phyloP scores from a whole-genome alignment of 768 basidiomycete species.

The Collybiopsis confluens region DNA sequence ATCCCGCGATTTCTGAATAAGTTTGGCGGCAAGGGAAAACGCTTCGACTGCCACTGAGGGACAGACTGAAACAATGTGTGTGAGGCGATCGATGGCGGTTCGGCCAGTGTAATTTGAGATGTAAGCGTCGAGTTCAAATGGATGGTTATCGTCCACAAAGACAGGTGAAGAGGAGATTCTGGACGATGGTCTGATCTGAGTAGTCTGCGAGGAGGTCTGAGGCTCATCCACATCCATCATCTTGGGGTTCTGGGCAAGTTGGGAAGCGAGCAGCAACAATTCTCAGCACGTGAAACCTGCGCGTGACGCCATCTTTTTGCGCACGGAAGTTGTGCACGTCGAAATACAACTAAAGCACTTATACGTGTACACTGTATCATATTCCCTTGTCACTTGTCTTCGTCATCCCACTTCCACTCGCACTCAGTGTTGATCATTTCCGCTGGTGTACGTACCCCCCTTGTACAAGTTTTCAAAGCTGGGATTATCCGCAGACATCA shows the following conservation, averaged over 20 bases:
- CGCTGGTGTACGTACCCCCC: neutral
- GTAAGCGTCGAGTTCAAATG: constrained; percentile 84
- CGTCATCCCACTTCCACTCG: neutral
- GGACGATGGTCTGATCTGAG: constrained; percentile 10
- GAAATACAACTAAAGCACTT: no score
- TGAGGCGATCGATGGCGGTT: constrained; percentile 68
- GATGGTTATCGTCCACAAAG: constrained; percentile 71
- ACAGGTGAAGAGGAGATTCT: constrained; percentile 23
- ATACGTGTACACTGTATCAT: neutral
- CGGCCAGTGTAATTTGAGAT: constrained; percentile 76
- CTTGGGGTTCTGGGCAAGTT: neutral
- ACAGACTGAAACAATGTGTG: constrained; percentile 59
- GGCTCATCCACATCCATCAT: constrained; percentile 9
- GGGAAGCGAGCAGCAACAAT: neutral
- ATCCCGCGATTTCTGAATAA: constrained; percentile 68
- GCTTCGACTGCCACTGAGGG: constrained; percentile 73
- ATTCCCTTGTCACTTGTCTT: neutral
- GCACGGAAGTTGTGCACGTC: neutral
- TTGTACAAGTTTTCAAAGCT: neutral
- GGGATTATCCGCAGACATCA: neutral
- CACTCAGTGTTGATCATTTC: neutral
- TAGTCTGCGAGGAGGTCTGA: constrained; percentile 15
- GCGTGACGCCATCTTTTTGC: neutral
- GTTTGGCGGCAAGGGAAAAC: constrained; percentile 58
- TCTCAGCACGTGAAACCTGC: neutral